These are phyloP conservation scores for Singerocomus rubriflavus DNA, from an alignment of 1,284 basidiomycete species.

Conservation along the genomic window DNA sequence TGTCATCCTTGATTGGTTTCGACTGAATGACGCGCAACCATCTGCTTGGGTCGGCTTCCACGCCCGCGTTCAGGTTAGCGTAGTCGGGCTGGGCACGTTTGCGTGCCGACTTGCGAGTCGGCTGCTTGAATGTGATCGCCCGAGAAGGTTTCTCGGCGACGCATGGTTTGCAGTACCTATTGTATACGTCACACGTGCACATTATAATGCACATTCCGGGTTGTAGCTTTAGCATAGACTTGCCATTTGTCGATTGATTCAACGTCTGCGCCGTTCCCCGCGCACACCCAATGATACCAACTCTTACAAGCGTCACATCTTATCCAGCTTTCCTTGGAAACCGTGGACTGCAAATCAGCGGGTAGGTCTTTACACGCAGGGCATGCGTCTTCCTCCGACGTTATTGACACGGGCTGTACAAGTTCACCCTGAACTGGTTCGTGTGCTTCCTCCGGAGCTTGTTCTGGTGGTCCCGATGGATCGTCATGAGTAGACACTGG, in stretches of 20 bases:
- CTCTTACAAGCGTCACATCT: conserved; percentile 73
- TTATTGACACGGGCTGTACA: conserved; percentile 14
- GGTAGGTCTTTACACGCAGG: conserved; percentile 41
- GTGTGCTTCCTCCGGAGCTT: conserved; percentile 21
- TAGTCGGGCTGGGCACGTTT: conserved; percentile 73
- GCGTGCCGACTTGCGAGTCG: conserved; percentile 73
- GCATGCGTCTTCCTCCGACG: conserved; percentile 38
- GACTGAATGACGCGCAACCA: conserved; percentile 68
- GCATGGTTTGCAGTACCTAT: conserved; percentile 72
- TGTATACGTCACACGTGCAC: conserved; percentile 11
- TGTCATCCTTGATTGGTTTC: conserved; percentile 56
- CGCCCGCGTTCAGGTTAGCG: conserved; percentile 63
- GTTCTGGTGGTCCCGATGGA: conserved; percentile 15
- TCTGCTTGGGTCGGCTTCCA: conserved; percentile 61
- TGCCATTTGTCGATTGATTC: conserved; percentile 61
- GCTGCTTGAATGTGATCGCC: conserved; percentile 67
- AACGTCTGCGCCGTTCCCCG: conserved; percentile 61
- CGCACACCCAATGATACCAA: conserved; percentile 83
- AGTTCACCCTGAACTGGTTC: conserved; percentile 15
- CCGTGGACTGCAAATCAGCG: conserved; percentile 26
- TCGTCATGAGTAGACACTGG: conserved; percentile 31
- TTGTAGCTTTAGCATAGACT: conserved; percentile 22
- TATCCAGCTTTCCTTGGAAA: conserved; percentile 66
- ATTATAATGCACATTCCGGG: conserved; percentile 13
- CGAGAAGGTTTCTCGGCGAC: conserved; percentile 55